phyloP scores from a whole-genome alignment of 495 filamentous ascomycete genomes.

The Podospora sp. region DNA sequence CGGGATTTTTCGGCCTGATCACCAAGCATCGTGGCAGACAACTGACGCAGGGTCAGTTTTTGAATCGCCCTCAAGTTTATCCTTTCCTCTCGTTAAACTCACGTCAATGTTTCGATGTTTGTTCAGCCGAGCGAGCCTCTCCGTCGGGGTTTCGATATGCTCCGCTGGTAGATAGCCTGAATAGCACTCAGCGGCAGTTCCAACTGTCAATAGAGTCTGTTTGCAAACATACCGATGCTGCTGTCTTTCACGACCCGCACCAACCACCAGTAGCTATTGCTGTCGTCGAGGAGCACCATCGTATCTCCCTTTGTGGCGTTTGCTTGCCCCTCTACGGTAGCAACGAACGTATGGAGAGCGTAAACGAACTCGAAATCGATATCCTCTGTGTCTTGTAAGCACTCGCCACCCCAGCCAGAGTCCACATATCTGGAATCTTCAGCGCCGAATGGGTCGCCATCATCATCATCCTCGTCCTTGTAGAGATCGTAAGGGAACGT shows the following conservation, averaged over 20 bases:
- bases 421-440: constrained; percentile 62
- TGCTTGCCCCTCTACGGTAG: constrained; percentile 96
- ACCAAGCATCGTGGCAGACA: constrained; percentile 91
- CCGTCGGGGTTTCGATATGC: constrained; percentile 97
- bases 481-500: constrained; percentile 42
- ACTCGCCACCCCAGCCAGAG: constrained; percentile 72
- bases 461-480: constrained; percentile 42
- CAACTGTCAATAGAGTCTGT: not conserved
- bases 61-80: not conserved
- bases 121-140: constrained; percentile 89
- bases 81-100: constrained; percentile 38
- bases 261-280: constrained; percentile 99
- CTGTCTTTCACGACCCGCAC: constrained; percentile 95
- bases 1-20: constrained; percentile 88
- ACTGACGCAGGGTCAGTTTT: constrained; percentile 46
- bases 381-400: constrained; percentile 86
- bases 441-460: constrained; percentile 49
- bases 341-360: constrained; percentile 94
- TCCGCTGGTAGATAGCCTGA: constrained; percentile 94
- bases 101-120: constrained; percentile 99
- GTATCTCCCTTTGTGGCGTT: constrained; percentile 98
- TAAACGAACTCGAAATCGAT: constrained; percentile 99
- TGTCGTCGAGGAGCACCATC: constrained; percentile 99
- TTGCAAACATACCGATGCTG: constrained; percentile 75
- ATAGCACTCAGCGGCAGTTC: constrained; percentile 22